phyloP scores from a whole-genome alignment of 768 basidiomycete species.

The Tulasnella sp. region DNA sequence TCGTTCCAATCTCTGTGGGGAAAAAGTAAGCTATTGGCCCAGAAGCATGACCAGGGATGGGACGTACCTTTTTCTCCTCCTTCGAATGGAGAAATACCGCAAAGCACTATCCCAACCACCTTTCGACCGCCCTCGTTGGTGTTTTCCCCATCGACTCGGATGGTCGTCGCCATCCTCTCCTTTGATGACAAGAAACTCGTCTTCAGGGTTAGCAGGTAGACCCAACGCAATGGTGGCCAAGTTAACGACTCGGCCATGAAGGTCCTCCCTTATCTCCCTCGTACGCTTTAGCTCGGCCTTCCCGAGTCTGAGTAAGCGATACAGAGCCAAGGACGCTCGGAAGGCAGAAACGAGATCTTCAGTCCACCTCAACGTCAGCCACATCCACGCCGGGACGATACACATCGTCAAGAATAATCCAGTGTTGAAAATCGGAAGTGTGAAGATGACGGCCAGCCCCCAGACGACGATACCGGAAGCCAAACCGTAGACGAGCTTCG shows the following conservation, averaged over 20 bases:
- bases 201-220: conserved; percentile 59
- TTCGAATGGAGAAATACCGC: conserved; percentile 66
- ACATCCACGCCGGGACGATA: conserved; percentile 65
- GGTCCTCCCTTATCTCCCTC: conserved; percentile 38
- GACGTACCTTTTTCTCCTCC: conserved; percentile 51
- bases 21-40: not conserved
- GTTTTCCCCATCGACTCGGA: conserved; percentile 13
- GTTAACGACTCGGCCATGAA: conserved; percentile 55
- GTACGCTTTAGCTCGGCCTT: conserved; percentile 42
- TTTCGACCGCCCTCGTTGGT: conserved; percentile 42
- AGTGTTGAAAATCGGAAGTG: conserved; percentile 39
- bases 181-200: conserved; percentile 34
- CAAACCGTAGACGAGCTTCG: conserved; percentile 76
- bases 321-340: conserved; percentile 55
- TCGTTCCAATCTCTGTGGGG: conserved; percentile 61
- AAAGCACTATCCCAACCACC: conserved; percentile 40
- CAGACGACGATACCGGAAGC: conserved; percentile 61
- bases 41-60: not conserved
- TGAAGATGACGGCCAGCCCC: conserved; percentile 39
- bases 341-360: conserved; percentile 73
- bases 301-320: conserved; percentile 44
- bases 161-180: conserved; percentile 10
- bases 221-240: conserved; percentile 46
- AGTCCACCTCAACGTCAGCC: conserved; percentile 80
- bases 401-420: conserved; percentile 40